A percentile compares a stretch with the other conserved stretches of the same genome.
These are phyloP conservation scores for Papiliotrema fonsecae DNA, from an alignment of 1,284 basidiomycete genomes.

Conservation along the genomic window DNA sequence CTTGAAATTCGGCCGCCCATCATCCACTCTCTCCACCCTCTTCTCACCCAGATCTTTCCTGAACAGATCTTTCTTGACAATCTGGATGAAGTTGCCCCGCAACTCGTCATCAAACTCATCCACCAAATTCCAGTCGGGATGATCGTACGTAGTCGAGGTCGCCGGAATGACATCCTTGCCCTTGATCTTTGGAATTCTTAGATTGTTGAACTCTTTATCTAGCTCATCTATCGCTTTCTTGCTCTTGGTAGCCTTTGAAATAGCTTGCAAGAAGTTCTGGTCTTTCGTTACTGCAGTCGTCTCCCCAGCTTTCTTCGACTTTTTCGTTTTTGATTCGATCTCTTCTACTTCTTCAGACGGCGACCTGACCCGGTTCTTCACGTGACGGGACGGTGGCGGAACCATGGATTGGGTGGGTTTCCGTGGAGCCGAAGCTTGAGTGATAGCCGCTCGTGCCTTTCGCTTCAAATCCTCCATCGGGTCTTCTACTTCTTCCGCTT, in stretches of 20 bases:
- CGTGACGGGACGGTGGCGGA: not conserved
- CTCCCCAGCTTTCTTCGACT: constrained; percentile 3
- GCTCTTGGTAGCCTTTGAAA: constrained; percentile 26
- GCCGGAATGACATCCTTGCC: constrained; percentile 35
- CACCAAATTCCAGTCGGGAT: constrained; percentile 50
- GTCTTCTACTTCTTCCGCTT: constrained; percentile 19
- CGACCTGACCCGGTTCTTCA: constrained; percentile 1
- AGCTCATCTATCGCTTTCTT: constrained; percentile 57
- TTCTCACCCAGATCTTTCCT: constrained; percentile 49
- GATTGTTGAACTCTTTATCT: constrained; percentile 76
- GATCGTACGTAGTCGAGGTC: not conserved
- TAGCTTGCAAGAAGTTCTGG: constrained; percentile 39
- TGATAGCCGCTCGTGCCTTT: constrained; percentile 7
- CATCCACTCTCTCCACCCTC: constrained; percentile 43
- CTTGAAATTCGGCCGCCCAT: constrained; percentile 69
- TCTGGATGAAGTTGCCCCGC: constrained; percentile 78
- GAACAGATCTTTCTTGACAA: constrained; percentile 52
- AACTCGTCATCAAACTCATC: constrained; percentile 70
- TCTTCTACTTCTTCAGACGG: constrained; percentile 16
- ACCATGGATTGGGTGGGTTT: not conserved
- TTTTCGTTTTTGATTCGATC: constrained; percentile 6
- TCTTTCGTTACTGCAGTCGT: constrained; percentile 23
- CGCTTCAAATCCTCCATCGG: constrained; percentile 16
- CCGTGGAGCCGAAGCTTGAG: not conserved
- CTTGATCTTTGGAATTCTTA: constrained; percentile 69